Evolutionary conservation across 1,284 basidiomycete species (phyloP).

Genomic region (Melampsora americana): DNA sequence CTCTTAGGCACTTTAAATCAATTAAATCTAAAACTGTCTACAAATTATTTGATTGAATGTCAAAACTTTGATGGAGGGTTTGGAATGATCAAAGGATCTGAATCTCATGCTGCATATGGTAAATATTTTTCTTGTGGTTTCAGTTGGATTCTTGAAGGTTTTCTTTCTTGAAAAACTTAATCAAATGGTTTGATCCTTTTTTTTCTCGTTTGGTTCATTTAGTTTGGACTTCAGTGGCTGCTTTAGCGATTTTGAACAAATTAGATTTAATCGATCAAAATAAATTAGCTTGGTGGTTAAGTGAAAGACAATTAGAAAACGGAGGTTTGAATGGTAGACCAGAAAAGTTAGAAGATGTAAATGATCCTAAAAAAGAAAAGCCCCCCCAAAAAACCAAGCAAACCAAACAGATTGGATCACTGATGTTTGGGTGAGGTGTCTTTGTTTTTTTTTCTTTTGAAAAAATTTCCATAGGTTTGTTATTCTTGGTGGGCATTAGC

Average conservation of each 20-base stretch:
- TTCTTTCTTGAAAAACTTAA: no score
- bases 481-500: slow-evolving; percentile 98
- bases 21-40: slow-evolving; percentile 51
- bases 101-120: slow-evolving; percentile 91
- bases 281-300: slow-evolving; percentile 83
- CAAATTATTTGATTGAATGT: slow-evolving; percentile 68
- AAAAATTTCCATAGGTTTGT: slow-evolving; percentile 64
- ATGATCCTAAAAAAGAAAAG: not conserved
- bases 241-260: slow-evolving; percentile 78
- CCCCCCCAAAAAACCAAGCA: no score
- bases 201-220: no score
- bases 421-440: no score
- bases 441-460: not conserved
- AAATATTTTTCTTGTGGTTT: not conserved
- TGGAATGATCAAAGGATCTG: slow-evolving; percentile 75
- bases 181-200: no score
- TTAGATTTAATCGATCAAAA: slow-evolving; percentile 71
- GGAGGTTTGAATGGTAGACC: slow-evolving; percentile 93
- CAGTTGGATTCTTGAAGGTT: no score
- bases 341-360: slow-evolving; percentile 85
- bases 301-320: slow-evolving; percentile 84
- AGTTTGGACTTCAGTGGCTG: slow-evolving; percentile 87
- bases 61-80: slow-evolving; percentile 96
- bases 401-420: no score
- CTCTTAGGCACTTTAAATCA: slow-evolving; percentile 68